phyloP scores from a whole-genome alignment of 352 stramenopile species.

The Globisporangium iwayamae region DNA sequence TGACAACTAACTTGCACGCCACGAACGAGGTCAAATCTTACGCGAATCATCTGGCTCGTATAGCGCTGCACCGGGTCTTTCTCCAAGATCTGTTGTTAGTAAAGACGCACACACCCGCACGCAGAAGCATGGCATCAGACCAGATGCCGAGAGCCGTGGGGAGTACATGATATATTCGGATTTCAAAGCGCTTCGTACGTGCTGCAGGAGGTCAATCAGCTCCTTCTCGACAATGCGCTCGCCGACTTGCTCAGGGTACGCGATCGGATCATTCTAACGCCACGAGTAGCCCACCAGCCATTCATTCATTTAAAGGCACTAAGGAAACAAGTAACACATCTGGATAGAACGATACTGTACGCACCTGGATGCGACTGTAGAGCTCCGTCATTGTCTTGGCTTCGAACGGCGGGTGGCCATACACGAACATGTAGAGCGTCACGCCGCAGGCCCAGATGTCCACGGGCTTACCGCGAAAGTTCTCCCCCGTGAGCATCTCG shows the following conservation, averaged over 20 bases:
- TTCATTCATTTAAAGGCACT: not conserved
- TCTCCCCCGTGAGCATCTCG: constrained; percentile 78
- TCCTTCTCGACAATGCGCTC: constrained; percentile 49
- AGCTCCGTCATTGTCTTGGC: constrained; percentile 87
- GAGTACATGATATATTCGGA: not conserved
- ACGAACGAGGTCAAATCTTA: constrained; percentile 20
- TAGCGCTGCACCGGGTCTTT: constrained; percentile 61
- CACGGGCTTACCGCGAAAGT: constrained; percentile 70
- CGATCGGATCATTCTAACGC: constrained; percentile 55
- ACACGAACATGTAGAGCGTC: constrained; percentile 96
- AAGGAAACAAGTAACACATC: not conserved
- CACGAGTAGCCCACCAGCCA: not conserved
- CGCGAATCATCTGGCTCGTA: constrained; percentile 67
- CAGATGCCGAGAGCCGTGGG: too few relatives aligned
- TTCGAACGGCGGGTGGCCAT: constrained; percentile 91
- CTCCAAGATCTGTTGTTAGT: constrained; percentile 52
- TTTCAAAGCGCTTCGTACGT: constrained; percentile 25
- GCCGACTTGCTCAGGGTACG: constrained; percentile 39
- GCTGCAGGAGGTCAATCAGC: constrained; percentile 61
- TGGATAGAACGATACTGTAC: not conserved
- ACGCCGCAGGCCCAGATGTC: constrained; percentile 96
- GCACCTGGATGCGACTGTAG: constrained; percentile 89
- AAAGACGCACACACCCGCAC: not conserved
- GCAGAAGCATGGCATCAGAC: not conserved
- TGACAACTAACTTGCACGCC: not conserved